Base-by-base conservation (phyloP, 371 early-diverging fungal species). In the Syncephalastrum racemosum region DNA sequence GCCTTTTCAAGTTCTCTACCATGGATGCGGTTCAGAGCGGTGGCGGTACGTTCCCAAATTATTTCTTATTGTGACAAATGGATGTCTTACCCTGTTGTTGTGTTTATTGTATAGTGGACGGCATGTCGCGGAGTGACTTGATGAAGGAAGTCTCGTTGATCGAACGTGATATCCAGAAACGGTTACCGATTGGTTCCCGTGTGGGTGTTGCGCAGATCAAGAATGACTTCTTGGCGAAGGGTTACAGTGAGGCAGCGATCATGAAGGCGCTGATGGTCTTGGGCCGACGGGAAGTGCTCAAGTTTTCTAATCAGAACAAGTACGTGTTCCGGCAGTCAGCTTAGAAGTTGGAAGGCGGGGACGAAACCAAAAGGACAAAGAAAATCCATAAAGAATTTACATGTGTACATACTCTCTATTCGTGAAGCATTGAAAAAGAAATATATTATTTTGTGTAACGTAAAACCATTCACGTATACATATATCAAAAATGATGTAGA, bases 1-100 rank as follows among this genome's bases (percentile, higher is more conserved):
- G 99, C 19, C 75, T 99, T 48, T 99, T 99, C 82, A 94, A 94
- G 70, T 85, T 86, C 56, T 97, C 98, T 18, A 99, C 99, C 7
- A 93, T 99, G 93, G 93, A 94, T 62, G 99, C 99, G 7, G 89
- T 95, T 45, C 86, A 93, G 66, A 84, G 85, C 45, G 91, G 91
- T 45, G 88, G 88, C 56, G 73, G 84, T 79, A 76, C 50, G 65
- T 62, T 10, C 5, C 19, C n/a, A 14, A 41, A 7, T 45, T 40
- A n/a, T 27, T 13, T 0, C 20, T 25, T 0, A 2, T 18, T 16
- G 20, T 13, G 39, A 57, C 46, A 36, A 25, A 46, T 15, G 23
- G n/a, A 18, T 39, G 24, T 39, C 19, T 36, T 13, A 10, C 19
- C 14, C 27, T 25, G 16, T 49, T 42, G 36, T 19, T 14, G 48